A percentile compares a stretch with the other conserved stretches of the same genome.
Conservation (phyloP, 208 protist species). For the Vickermania spadyakhi region DNA sequence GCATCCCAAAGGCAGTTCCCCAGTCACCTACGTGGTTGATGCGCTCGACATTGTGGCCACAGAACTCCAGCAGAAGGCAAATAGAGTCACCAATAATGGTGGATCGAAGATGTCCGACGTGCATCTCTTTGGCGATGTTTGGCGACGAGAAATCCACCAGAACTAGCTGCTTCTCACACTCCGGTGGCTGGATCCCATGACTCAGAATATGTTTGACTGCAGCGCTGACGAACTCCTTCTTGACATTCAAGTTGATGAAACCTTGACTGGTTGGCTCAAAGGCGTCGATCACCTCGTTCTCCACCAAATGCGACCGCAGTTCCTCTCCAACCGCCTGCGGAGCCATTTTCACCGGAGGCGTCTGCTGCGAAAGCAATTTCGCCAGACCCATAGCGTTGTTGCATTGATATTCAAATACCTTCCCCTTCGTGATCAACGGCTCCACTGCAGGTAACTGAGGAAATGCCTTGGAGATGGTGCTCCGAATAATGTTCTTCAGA, state of each 20-base stretch:
- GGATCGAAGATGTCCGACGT: conserved; percentile 97
- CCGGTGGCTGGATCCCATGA: conserved; percentile 61
- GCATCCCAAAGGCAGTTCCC: conserved; percentile 98
- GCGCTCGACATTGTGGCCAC: conserved; percentile 88
- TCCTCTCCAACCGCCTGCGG: conserved; percentile 77
- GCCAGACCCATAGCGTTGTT: conserved; percentile 92
- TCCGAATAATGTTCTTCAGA: conserved; percentile 70
- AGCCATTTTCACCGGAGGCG: conserved; percentile 72
- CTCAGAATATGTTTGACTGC: conserved; percentile 42
- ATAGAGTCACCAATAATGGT: conserved; percentile 98
- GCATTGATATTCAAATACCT: conserved; percentile 92
- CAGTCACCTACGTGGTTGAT: conserved; percentile 99
- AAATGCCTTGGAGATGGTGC: conserved; percentile 74
- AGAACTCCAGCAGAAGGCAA: conserved; percentile 91
- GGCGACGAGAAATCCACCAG: conserved; percentile 97
- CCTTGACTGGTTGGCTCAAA: conserved; percentile 85
- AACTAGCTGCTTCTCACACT: conserved; percentile 53
- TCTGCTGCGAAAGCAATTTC: conserved; percentile 75
- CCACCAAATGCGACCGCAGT: conserved; percentile 63
- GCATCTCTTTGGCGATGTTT: conserved; percentile 99
- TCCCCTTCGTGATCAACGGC: conserved; percentile 68
- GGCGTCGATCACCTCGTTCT: conserved; percentile 76
- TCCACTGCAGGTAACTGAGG: conserved; percentile 44
- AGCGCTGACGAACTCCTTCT: conserved; percentile 40
- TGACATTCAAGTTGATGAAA: conserved; percentile 91